Base-by-base conservation (phyloP, 2,329 filamentous ascomycete genomes). In the Talaromyces verruculosus region DNA sequence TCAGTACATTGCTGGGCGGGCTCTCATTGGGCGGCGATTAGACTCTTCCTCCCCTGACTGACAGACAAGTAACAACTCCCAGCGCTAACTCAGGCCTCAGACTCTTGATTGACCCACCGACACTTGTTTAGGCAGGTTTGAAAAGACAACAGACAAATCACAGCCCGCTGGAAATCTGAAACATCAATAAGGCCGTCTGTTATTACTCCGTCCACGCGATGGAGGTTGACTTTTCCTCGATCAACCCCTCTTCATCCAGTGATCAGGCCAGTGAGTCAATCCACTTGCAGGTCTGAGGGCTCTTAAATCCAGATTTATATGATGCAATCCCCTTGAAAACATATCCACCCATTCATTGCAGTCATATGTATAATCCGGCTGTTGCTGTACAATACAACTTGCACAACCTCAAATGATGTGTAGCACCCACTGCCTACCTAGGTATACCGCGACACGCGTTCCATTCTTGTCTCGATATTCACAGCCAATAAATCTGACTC, bases 81-180 rank as follows among this genome's bases (percentile, higher is more conserved):
- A 57, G 53, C 53, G 53, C 53, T 57, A 57, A 57, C 53, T 57
- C 53, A 25, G 53, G 33, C 53, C 33, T 35, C 33, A 35, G 33
- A 11, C 53, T 39, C 53, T 37, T 57, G 19, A 57, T 25, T 57
- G 53, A 57, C 53, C 53, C 53, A 57, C 53, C 53, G 30, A 57
- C 11, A 25, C 53, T 15, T 25, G 22, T 28, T 49, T 49, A 15
- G 41, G 15, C 41, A 17, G 17, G 28, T 53, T 33, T 33, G 49
- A 55, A 17, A 55, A 22, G 17, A n/a, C 51, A 6, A 17, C 53
- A 57, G 53, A 25, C 53, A 39, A 57, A 57, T 55, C 51, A 55
- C 51, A 37, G 30, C n/a, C 7, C 30, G 30, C 51, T 22, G 33
- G 33, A 39, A 57, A 22, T 22, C 53, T 57, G 53, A 57, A 57